These are phyloP conservation scores for Arthrobotrys megalospora DNA, from an alignment of 2,329 filamentous ascomycete genomes.

Conservation along the genomic window DNA sequence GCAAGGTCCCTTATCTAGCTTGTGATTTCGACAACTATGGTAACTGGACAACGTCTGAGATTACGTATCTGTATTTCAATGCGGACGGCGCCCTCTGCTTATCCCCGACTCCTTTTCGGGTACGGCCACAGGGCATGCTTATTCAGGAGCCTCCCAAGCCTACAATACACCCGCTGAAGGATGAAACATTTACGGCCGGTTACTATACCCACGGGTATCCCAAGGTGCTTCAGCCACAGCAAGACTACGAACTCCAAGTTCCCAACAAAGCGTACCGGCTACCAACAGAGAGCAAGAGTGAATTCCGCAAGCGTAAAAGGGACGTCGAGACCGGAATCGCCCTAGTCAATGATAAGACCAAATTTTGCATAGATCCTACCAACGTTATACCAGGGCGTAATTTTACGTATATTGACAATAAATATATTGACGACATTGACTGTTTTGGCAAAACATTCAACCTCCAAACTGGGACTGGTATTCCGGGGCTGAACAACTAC, in stretches of 20 bases:
- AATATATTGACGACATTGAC: neutral
- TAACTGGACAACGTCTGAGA: neutral
- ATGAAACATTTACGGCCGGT: neutral
- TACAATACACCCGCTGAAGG: neutral
- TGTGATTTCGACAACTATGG: neutral
- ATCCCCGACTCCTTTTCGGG: neutral
- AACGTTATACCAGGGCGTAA: neutral
- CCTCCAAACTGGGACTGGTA: neutral
- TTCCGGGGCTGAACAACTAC: neutral
- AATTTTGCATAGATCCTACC: neutral
- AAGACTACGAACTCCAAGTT: neutral
- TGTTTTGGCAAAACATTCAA: conserved; percentile 21
- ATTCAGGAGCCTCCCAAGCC: neutral
- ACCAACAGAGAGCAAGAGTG: neutral
- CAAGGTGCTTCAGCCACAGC: neutral
- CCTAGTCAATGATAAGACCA: neutral
- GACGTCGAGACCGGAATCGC: neutral
- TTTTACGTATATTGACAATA: neutral
- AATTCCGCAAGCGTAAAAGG: neutral
- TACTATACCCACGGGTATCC: neutral
- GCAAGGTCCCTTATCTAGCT: conserved; percentile 1
- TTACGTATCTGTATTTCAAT: conserved; percentile 15
- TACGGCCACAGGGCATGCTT: neutral
- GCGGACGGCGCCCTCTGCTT: neutral
- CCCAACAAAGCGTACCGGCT: neutral